These are phyloP conservation scores for Colletotrichum eleusines DNA, from an alignment of 2,329 filamentous ascomycete species.

Conservation along the genomic window DNA sequence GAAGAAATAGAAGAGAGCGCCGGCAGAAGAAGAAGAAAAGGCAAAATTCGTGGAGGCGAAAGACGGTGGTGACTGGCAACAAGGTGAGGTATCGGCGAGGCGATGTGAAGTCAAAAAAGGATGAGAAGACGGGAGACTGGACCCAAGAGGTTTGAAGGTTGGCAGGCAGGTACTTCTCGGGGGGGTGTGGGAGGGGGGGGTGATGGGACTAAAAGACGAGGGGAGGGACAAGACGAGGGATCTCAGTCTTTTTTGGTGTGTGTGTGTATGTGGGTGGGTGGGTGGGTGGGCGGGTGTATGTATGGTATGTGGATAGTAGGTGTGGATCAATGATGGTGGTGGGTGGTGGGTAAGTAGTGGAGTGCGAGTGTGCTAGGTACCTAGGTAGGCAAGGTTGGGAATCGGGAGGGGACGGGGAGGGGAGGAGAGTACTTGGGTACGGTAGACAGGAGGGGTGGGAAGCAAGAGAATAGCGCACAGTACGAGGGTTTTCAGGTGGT, in stretches of 20 bases:
- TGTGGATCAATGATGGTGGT: constrained; percentile 12
- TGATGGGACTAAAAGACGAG: constrained; percentile 34
- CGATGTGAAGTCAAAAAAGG: constrained; percentile 36
- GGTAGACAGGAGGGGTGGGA: not conserved
- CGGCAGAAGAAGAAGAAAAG: constrained; percentile 1
- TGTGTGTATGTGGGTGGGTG: not conserved
- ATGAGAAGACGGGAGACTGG: constrained; percentile 14
- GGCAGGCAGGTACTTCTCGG: constrained; percentile 36
- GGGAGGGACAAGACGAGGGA: constrained; percentile 36
- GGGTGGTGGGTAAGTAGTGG: not conserved
- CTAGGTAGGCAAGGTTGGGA: constrained; percentile 28
- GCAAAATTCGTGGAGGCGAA: not conserved
- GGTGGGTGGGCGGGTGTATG: not conserved
- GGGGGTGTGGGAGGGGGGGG: constrained; percentile 2
- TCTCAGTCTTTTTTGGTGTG: constrained; percentile 28
- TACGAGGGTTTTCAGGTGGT: constrained; percentile 13
- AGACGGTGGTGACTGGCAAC: not conserved
- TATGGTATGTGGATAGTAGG: constrained; percentile 8
- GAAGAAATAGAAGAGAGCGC: not conserved
- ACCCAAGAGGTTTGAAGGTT: constrained; percentile 19
- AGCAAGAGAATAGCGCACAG: constrained; percentile 29
- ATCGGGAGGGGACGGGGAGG: not conserved
- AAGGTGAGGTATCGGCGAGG: constrained; percentile 22
- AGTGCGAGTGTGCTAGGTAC: not conserved
- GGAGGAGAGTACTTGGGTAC: not conserved